Percentiles rank a stretch among this genome's conserved stretches.
Evolutionary conservation across 768 basidiomycete species (phyloP).

Genomic region (Hypholoma fasciculare): DNA sequence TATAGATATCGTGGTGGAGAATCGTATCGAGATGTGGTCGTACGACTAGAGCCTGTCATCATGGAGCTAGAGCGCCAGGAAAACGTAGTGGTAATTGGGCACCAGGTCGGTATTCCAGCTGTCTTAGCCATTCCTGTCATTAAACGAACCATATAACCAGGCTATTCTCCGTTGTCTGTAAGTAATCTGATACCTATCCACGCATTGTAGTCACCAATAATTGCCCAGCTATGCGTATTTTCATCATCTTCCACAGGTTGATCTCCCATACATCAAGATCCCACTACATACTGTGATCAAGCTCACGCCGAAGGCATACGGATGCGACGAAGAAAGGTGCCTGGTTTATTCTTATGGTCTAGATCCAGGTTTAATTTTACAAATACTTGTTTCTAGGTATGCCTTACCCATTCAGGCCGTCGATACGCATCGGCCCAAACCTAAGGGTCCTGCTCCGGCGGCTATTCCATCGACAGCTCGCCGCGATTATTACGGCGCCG

Average conservation of each 20-base stretch:
- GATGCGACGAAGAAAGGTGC: constrained; percentile 95
- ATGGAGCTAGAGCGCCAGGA: constrained; percentile 99
- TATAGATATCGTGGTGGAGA: constrained; percentile 98
- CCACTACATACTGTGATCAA: constrained; percentile 98
- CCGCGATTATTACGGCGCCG: constrained; percentile 38
- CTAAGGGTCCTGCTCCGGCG: constrained; percentile 37
- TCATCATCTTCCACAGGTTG: constrained; percentile 86
- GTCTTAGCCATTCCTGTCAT: neutral
- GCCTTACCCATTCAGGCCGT: constrained; percentile 90
- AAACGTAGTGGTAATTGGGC: constrained; percentile 95
- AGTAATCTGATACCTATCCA: constrained; percentile 25
- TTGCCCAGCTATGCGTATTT: constrained; percentile 91
- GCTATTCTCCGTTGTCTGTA: constrained; percentile 81
- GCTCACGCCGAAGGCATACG: constrained; percentile 96
- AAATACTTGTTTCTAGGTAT: constrained; percentile 50
- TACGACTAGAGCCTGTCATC: constrained; percentile 94
- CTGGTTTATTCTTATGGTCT: constrained; percentile 11
- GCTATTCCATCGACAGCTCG: constrained; percentile 37
- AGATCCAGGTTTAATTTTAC: neutral
- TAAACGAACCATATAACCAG: constrained; percentile 28
- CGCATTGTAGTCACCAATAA: constrained; percentile 4
- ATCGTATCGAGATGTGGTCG: constrained; percentile 96
- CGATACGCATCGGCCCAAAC: constrained; percentile 84
- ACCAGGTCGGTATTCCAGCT: constrained; percentile 60
- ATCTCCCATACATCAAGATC: constrained; percentile 97